Evolutionary conservation across 78 protist genomes (phyloP).

Genomic region (Chrysochromulina tobinii): DNA sequence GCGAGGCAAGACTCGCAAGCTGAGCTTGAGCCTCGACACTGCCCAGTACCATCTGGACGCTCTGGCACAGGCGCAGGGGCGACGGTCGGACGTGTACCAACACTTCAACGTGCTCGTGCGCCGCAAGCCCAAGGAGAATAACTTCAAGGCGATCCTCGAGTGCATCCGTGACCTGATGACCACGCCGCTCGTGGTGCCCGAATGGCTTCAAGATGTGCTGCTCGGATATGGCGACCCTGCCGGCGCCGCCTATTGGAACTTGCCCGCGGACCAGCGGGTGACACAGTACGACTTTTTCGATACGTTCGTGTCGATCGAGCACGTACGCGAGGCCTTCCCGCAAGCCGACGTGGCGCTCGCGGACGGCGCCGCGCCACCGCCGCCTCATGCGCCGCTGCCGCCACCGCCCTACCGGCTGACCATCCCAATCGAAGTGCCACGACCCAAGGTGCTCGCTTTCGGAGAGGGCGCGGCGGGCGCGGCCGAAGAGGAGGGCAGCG

Average conservation of each 20-base stretch:
- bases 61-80: background rate
- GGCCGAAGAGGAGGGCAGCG: background rate
- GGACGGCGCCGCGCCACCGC: background rate
- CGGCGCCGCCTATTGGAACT: slow-evolving; percentile 19
- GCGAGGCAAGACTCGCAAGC: slow-evolving; percentile 1
- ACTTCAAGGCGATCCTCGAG: slow-evolving; percentile 87
- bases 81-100: slow-evolving; percentile 18
- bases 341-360: background rate
- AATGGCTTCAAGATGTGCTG: slow-evolving; percentile 85
- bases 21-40: slow-evolving; percentile 24
- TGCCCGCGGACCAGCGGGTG: background rate
- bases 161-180: slow-evolving; percentile 81
- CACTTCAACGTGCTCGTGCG: slow-evolving; percentile 83
- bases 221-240: slow-evolving; percentile 69
- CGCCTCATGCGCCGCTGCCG: background rate
- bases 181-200: slow-evolving; percentile 73
- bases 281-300: slow-evolving; percentile 58
- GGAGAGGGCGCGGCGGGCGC: background rate
- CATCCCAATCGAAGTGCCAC: background rate
- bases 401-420: too few species aligned
- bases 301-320: slow-evolving; percentile 76
- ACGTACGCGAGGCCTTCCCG: slow-evolving; percentile 60
- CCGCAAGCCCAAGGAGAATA: slow-evolving; percentile 83
- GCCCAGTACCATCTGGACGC: slow-evolving; percentile 51
- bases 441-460: background rate